Evolutionary conservation across 495 filamentous ascomycete genomes (phyloP), one percentile per base, ranked within the genome.

Genomic region (Rostrohypoxylon terebratum): DNA sequence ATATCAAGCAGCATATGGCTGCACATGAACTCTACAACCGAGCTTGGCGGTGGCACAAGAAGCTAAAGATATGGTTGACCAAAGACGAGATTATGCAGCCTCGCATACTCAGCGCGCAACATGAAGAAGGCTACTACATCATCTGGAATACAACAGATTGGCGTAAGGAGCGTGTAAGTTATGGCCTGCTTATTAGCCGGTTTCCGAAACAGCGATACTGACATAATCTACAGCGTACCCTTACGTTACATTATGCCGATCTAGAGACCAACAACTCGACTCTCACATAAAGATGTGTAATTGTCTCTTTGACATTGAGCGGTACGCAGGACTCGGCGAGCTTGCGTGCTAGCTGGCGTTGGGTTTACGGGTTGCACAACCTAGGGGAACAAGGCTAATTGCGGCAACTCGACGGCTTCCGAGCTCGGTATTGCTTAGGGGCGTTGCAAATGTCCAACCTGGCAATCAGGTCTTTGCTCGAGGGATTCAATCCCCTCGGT

Each of bases 41-140:
- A 57, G 94, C 94, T 78, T 98, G 94, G 94, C 85, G 94, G 68
- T 98, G 93, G 84, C 94, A 98, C 78, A 97, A 94, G 83, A 88
- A 93, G 60, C 84, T 94, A 59, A 89, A 92, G 69, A 88, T 94
- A 70, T 98, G 94, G 94, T 83, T 98, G 75, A 96, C 93, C 38
- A 95, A 96, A 78, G 93, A 96, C 76, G 90, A 93, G 20, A 83
- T 89, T 62, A 89, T 90, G 76, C 87, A 89, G 7, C 92, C 93
- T 44, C 89, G 87, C 74, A 86, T 78, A 47, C 83, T 92, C 66
- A 87, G 90, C 18, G 86, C 87, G 18, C 87, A 88, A 28, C 89
- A 89, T 59, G 94, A 98, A 80, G 88, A 91, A 48, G 94, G 94
- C 2, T 93, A 92, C 76, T 98, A 98, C 78, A 85, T 96, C 36